Evolutionary conservation across 768 basidiomycete species (phyloP).

Genomic region (Phlebiopsis gigantea): DNA sequence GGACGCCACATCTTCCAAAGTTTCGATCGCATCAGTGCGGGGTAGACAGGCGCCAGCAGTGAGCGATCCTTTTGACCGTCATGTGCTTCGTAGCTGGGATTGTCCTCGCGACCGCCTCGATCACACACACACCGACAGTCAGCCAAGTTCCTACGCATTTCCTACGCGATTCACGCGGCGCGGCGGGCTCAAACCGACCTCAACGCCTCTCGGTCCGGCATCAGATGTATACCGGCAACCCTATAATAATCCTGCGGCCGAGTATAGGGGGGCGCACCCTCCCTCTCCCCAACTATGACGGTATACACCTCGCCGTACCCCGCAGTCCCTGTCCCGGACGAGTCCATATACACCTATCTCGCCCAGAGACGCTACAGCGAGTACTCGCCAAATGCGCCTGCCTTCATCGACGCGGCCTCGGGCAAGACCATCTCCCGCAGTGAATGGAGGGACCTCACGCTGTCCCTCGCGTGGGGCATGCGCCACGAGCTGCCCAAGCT

Average conservation of each 20-base stretch:
- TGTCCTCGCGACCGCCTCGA: neutral
- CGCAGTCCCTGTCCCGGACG: constrained; percentile 31
- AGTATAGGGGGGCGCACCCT: neutral
- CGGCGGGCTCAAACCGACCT: neutral
- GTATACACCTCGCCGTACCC: constrained; percentile 44
- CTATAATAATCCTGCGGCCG: neutral
- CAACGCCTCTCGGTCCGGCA: neutral
- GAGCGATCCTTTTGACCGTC: no score
- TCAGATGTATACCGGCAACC: neutral
- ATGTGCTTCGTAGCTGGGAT: no score
- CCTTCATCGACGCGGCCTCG: constrained; percentile 63
- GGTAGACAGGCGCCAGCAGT: no score
- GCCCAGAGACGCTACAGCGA: constrained; percentile 29
- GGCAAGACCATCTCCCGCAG: constrained; percentile 51
- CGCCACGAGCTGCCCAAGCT: constrained; percentile 23
- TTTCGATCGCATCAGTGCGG: no score
- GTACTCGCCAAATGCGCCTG: constrained; percentile 28
- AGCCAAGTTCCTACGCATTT: neutral
- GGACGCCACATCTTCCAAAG: no score
- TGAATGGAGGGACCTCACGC: constrained; percentile 45
- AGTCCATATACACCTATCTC: constrained; percentile 47
- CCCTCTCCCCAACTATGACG: constrained; percentile 13
- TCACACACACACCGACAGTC: neutral
- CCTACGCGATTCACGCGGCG: constrained; percentile 2
- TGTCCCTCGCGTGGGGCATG: constrained; percentile 57